Percentiles rank a stretch among this genome's conserved stretches.
Conservation (phyloP, 2,329 filamentous ascomycete species). For the Penicillium sclerotigenum region DNA sequence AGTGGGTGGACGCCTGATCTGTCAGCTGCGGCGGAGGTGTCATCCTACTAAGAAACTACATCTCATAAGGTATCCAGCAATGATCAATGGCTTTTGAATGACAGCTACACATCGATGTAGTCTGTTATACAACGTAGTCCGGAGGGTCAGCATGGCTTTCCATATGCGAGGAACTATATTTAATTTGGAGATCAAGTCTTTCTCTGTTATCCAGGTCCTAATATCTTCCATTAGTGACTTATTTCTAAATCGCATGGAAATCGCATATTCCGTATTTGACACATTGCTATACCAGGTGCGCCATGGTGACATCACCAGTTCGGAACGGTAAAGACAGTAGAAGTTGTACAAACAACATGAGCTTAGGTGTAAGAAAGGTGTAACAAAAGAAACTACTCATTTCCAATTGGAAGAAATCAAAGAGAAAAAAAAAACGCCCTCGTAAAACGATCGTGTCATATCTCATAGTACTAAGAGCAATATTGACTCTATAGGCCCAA, state of each 20-base stretch:
- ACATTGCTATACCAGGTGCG: constrained; percentile 5
- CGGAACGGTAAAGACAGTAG: neutral
- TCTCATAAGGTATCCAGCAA: neutral
- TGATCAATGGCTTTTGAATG: neutral
- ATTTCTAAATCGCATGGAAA: neutral
- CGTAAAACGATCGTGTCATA: constrained; percentile 4
- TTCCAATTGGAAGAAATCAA: neutral
- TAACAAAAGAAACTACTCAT: no score
- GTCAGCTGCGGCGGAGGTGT: constrained; percentile 42
- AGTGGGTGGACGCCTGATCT: constrained; percentile 89
- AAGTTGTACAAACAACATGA: neutral
- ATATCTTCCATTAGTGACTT: neutral
- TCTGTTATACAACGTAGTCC: neutral
- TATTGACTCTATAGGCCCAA: neutral
- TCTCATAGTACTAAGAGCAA: neutral
- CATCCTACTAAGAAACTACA: constrained; percentile 33
- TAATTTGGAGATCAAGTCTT: neutral
- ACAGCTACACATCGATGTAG: neutral
- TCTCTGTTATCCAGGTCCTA: neutral
- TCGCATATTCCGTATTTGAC: neutral
- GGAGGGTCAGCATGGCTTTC: neutral
- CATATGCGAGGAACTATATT: neutral
- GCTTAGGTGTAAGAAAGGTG: neutral
- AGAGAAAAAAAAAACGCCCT: neutral
- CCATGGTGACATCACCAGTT: constrained; percentile 23